These are phyloP conservation scores for Globisporangium recalcitrans DNA, from an alignment of 352 stramenopile species.

Conservation along the genomic window DNA sequence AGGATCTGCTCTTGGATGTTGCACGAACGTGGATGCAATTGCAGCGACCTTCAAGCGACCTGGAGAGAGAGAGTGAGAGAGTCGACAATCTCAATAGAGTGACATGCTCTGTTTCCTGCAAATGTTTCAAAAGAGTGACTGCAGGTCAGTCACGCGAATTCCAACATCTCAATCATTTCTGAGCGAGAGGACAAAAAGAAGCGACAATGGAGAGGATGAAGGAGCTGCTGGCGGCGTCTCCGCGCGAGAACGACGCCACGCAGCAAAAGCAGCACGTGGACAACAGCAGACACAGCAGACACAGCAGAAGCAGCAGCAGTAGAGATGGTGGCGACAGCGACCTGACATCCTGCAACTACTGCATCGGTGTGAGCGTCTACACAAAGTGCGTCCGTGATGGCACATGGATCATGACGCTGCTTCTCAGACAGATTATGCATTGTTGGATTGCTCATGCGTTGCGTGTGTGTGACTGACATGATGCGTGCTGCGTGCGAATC, in stretches of 20 bases:
- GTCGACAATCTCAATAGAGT: background rate
- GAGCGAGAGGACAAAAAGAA: background rate
- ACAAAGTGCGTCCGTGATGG: conserved; percentile 60
- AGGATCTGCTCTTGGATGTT: background rate
- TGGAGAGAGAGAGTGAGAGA: background rate
- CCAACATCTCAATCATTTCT: background rate
- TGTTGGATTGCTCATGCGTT: background rate
- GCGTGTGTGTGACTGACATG: background rate
- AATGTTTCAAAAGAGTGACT: conserved; percentile 3
- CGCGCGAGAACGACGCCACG: conserved; percentile 7
- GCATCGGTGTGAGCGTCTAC: conserved; percentile 61
- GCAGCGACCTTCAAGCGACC: background rate
- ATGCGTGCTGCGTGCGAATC: background rate
- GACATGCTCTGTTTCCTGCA: too few relatives aligned
- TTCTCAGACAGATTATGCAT: background rate
- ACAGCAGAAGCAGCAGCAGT: background rate
- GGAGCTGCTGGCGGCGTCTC: conserved; percentile 3
- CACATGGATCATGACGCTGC: background rate
- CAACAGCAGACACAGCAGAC: background rate
- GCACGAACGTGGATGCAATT: background rate
- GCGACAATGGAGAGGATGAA: conserved; percentile 8
- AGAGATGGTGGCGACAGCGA: background rate
- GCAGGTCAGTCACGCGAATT: background rate
- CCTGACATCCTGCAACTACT: conserved; percentile 39
- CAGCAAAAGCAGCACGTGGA: conserved; percentile 11